Evolutionary conservation across 768 basidiomycete species (phyloP).

Genomic region (Xerocomellus amylosporus): DNA sequence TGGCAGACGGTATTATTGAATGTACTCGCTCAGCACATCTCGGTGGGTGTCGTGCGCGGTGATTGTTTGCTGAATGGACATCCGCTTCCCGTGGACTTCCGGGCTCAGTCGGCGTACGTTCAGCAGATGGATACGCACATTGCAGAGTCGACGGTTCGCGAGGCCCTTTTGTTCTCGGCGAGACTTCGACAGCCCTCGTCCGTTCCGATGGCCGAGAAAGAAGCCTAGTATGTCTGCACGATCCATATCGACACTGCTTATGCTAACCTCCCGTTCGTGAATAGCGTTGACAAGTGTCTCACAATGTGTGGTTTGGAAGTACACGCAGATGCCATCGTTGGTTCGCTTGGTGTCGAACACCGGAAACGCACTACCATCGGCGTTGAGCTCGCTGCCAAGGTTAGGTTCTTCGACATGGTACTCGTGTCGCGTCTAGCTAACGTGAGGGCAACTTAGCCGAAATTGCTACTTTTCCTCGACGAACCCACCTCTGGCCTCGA

Average conservation of each 20-base stretch:
- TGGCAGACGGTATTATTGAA: constrained; percentile 55
- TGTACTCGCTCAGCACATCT: constrained; percentile 51
- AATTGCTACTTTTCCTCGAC: constrained; percentile 54
- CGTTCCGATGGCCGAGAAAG: constrained; percentile 67
- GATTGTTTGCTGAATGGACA: constrained; percentile 57
- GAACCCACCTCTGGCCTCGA: constrained; percentile 60
- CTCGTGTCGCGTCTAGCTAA: background rate
- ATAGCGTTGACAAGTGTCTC: constrained; percentile 55
- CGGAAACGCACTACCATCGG: constrained; percentile 58
- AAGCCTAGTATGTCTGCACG: constrained; percentile 59
- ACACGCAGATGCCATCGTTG: constrained; percentile 62
- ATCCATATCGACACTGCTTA: background rate
- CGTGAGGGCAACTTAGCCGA: constrained; percentile 26
- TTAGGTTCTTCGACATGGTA: constrained; percentile 4
- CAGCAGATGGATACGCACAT: constrained; percentile 86
- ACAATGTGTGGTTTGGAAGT: constrained; percentile 63
- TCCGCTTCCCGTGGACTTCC: constrained; percentile 52
- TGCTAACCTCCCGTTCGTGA: background rate
- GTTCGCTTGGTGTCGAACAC: constrained; percentile 49
- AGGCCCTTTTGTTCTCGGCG: constrained; percentile 79
- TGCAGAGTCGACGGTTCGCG: constrained; percentile 71
- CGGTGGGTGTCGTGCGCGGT: constrained; percentile 48
- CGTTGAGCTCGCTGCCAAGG: constrained; percentile 59
- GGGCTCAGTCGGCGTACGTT: constrained; percentile 49
- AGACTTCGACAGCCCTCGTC: constrained; percentile 69